A percentile compares a stretch with the other conserved stretches of the same genome.
Evolutionary conservation across 2,329 filamentous ascomycete genomes (phyloP).

Genomic region (Coniochaeta ligniaria): DNA sequence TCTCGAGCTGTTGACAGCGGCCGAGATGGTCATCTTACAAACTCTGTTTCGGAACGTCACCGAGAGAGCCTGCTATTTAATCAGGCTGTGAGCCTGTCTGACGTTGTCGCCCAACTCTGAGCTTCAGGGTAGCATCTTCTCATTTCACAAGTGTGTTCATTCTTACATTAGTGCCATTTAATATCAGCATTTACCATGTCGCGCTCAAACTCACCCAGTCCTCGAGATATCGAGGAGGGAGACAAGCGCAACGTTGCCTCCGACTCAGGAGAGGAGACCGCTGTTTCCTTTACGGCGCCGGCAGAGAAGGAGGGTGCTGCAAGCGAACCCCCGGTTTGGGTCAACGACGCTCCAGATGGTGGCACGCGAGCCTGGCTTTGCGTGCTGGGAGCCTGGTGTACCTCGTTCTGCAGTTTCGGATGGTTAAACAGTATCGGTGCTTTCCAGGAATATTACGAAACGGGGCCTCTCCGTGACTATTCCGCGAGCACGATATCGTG

Average conservation of each 20-base stretch:
- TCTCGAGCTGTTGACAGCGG: neutral
- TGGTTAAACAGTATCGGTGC: conserved; percentile 42
- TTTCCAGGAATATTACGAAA: conserved; percentile 53
- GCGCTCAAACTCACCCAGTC: neutral
- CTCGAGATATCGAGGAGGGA: neutral
- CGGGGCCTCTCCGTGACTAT: conserved; percentile 37
- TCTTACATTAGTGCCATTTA: neutral
- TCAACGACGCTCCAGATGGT: conserved; percentile 15
- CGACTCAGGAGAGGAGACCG: neutral
- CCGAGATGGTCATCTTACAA: neutral
- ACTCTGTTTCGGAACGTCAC: neutral
- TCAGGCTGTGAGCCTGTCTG: neutral
- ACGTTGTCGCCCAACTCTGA: neutral
- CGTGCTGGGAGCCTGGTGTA: conserved; percentile 27
- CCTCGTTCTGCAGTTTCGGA: conserved; percentile 33
- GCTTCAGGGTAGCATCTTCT: neutral
- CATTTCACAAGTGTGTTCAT: neutral
- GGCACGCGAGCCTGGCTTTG: conserved; percentile 25
- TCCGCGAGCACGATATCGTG: conserved; percentile 47
- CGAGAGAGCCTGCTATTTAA: neutral
- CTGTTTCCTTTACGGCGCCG: neutral
- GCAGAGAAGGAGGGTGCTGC: neutral
- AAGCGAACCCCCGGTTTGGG: neutral
- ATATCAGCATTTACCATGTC: neutral
- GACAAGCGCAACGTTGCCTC: neutral